Conservation (phyloP, 495 filamentous ascomycete species). For the Penicillium flavigenum region DNA sequence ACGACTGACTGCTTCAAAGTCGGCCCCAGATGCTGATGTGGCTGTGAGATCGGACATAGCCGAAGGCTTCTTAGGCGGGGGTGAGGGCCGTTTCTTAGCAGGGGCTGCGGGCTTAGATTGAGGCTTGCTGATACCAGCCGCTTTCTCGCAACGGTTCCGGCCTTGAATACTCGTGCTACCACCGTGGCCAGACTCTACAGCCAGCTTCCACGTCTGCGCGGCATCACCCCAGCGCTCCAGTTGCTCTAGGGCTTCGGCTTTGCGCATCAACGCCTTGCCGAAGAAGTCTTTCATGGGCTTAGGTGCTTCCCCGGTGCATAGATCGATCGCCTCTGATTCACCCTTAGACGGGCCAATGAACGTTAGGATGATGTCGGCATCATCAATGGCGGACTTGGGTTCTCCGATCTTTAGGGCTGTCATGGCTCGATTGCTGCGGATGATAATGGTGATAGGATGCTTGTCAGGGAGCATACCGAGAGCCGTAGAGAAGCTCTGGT, state of each 20-base stretch:
- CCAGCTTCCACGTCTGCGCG: slow-evolving; percentile 71
- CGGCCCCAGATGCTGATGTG: slow-evolving; percentile 23
- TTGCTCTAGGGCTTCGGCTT: slow-evolving; percentile 93
- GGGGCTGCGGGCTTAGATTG: slow-evolving; percentile 37
- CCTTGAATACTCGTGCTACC: slow-evolving; percentile 80
- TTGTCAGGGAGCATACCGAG: slow-evolving; percentile 68
- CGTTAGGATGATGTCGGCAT: slow-evolving; percentile 76
- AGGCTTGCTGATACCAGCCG: slow-evolving; percentile 59
- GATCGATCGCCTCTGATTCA: slow-evolving; percentile 72
- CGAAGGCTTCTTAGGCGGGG: slow-evolving; percentile 41
- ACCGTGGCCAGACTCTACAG: slow-evolving; percentile 80
- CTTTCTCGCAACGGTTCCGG: slow-evolving; percentile 87
- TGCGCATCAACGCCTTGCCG: slow-evolving; percentile 87
- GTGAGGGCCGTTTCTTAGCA: slow-evolving; percentile 36
- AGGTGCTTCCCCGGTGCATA: slow-evolving; percentile 59
- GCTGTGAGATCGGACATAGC: slow-evolving; percentile 49
- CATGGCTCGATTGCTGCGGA: slow-evolving; percentile 89
- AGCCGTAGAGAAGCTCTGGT: slow-evolving; percentile 75
- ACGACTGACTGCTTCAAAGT: slow-evolving; percentile 66
- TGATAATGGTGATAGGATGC: slow-evolving; percentile 82
- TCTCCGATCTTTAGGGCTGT: slow-evolving; percentile 87
- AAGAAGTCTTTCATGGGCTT: slow-evolving; percentile 93
- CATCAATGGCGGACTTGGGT: slow-evolving; percentile 76
- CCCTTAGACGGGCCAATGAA: slow-evolving; percentile 80
- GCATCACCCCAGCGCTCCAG: slow-evolving; percentile 93